Evolutionary conservation across 257 asterid genomes (phyloP), one percentile per base, ranked within the genome.

Genomic region (Petrea volubilis): DNA sequence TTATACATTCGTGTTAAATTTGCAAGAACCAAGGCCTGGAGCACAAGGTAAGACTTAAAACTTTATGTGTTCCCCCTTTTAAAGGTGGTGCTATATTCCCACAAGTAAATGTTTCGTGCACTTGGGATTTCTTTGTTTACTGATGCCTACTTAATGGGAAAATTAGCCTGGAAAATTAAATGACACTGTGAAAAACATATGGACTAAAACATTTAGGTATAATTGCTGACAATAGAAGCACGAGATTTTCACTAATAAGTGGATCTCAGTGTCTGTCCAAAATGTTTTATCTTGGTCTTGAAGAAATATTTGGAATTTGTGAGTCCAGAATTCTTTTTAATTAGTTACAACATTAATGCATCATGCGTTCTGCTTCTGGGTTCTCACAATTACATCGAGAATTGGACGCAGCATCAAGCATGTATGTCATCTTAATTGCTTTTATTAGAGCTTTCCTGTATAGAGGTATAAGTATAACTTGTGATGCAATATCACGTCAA

Each of bases 401-500:
- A 33, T 65, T 31, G 13, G 34, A 15, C n/a, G 43, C 68, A 15
- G n/a, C 52, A 57, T 43, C 8, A 18, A 31, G 13, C 12, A 28
- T 11, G 9, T 4, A 12, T 31, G 58, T 20, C 28, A 7, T 13
- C 49, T 24, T 5, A 40, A 40, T n/a, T 38, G 29, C 43, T 47
- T 12, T 46, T 33, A 33, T 18, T 40, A 58, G 51, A 18, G 47
- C 0, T n/a, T 56, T 14, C 51, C 36, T 25, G 8, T 61, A 25
- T 14, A 52, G 57, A 36, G 25, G 9, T 46, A 74, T 74, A 23
- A 57, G 9, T 46, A 74, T 74, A 23, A 57, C 27, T 21, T 44
- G 68, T 64, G 46, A 15, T 58, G 68, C 51, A 38, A 21, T 29
- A 64, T 29, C 43, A 64, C 21, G 8, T 55, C 40, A 20, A 41